Evolutionary conservation across 441 rosid genomes (phyloP).

Genomic region (Biscutella laevigata): DNA sequence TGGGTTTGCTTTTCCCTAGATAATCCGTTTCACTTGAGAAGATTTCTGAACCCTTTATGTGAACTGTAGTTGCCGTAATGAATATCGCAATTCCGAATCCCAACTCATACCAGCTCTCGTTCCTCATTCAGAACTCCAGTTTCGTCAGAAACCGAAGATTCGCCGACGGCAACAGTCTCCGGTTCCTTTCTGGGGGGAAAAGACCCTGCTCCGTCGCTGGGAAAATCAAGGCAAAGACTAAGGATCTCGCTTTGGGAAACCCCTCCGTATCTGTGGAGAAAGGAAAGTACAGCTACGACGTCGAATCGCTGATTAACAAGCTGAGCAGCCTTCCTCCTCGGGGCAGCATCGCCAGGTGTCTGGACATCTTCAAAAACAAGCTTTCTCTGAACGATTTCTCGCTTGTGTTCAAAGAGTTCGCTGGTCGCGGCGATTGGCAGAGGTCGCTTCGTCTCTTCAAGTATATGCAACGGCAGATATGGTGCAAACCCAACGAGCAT

Average conservation of each 20-base stretch:
- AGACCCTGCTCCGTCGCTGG: conserved; percentile 19
- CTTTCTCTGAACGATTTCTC: conserved; percentile 79
- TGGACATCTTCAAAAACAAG: conserved; percentile 77
- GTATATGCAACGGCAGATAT: conserved; percentile 90
- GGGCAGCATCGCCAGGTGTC: conserved; percentile 84
- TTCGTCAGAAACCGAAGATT: conserved; percentile 30
- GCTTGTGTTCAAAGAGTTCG: conserved; percentile 82
- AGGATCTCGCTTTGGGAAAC: conserved; percentile 61
- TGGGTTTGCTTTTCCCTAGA: not conserved
- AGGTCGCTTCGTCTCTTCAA: conserved; percentile 84
- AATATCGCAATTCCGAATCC: conserved; percentile 42
- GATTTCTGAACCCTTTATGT: conserved; percentile 6
- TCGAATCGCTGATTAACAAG: conserved; percentile 86
- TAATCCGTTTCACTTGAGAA: not conserved
- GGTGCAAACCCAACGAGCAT: conserved; percentile 95
- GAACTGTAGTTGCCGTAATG: conserved; percentile 38
- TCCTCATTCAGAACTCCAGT: conserved; percentile 24
- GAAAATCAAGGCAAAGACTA: conserved; percentile 41
- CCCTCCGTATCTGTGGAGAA: conserved; percentile 72
- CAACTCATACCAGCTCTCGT: conserved; percentile 30
- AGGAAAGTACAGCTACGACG: conserved; percentile 91
- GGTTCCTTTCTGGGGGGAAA: conserved; percentile 27
- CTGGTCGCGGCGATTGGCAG: conserved; percentile 92
- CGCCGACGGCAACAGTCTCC: conserved; percentile 24
- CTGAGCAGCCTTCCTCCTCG: conserved; percentile 93